These are phyloP conservation scores for Venturia asperata DNA, from an alignment of 2,329 filamentous ascomycete species.

Conservation along the genomic window DNA sequence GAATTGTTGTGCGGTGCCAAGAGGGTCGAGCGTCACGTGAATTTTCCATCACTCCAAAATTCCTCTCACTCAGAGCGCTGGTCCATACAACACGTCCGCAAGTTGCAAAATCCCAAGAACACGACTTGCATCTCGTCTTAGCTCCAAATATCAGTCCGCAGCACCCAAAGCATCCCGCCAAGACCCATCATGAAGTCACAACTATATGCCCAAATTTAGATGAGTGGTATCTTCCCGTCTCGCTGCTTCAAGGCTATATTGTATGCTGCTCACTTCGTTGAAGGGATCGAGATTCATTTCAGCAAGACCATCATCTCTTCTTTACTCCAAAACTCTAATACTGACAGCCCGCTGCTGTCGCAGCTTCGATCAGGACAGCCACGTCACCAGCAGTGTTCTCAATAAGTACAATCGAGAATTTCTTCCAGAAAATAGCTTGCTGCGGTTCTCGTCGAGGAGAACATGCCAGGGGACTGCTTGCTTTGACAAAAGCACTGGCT, in stretches of 20 bases:
- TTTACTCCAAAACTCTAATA: neutral
- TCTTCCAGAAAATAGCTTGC: neutral
- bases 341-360: neutral
- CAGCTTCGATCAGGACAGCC: too few relatives aligned
- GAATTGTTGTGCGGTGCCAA: neutral
- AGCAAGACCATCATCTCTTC: neutral
- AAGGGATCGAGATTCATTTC: neutral
- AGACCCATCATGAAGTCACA: neutral
- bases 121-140: too few relatives aligned
- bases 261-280: neutral
- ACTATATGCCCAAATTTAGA: neutral
- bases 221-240: neutral
- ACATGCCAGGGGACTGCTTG: neutral
- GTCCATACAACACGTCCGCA: too few relatives aligned
- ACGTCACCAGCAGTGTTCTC: too few relatives aligned
- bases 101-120: too few relatives aligned
- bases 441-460: neutral
- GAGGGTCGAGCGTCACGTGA: neutral
- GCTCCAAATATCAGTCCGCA: too few relatives aligned
- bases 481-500: neutral
- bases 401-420: too few relatives aligned
- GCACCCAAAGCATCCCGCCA: neutral
- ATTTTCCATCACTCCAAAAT: too few relatives aligned
- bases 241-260: neutral
- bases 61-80: too few relatives aligned